phyloP scores from a whole-genome alignment of 1,139 yeast species.

The Meyerozyma guilliermondii region DNA sequence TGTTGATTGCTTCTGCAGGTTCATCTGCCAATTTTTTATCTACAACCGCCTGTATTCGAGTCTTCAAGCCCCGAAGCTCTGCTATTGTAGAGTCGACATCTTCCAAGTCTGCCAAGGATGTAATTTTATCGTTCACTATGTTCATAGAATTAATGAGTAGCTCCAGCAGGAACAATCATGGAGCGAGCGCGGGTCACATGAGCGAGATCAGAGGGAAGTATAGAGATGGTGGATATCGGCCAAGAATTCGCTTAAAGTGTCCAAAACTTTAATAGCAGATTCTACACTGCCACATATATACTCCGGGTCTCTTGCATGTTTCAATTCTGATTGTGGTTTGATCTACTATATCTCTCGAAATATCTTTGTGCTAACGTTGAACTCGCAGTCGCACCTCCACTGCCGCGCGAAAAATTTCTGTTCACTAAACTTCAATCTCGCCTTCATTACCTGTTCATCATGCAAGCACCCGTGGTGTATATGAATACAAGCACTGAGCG shows the following conservation, averaged over 20 bases:
- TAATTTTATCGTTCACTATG: constrained; percentile 23
- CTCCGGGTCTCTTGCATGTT: too few species aligned
- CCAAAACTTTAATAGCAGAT: too few species aligned
- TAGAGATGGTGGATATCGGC: too few species aligned
- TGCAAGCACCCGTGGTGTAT: constrained; percentile 51
- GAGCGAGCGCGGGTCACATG: constrained; percentile 2
- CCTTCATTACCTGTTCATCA: constrained; percentile 9
- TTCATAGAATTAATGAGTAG: constrained; percentile 12
- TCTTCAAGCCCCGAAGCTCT: constrained; percentile 14
- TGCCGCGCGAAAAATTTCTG: neutral
- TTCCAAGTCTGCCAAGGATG: constrained; percentile 24
- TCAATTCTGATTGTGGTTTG: too few species aligned
- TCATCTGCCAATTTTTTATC: neutral
- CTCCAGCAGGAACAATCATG: neutral
- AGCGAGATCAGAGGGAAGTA: constrained; percentile 5
- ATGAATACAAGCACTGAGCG: constrained; percentile 83
- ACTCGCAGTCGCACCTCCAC: constrained; percentile 1
- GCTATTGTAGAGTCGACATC: constrained; percentile 16
- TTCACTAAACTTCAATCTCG: constrained; percentile 3
- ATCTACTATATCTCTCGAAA: too few species aligned
- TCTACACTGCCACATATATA: too few species aligned
- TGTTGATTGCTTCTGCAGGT: neutral
- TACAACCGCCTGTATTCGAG: constrained; percentile 10
- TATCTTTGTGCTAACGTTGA: too few species aligned
- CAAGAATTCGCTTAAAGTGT: too few species aligned